Evolutionary conservation across 2,329 filamentous ascomycete species (phyloP).

Genomic region (Rhinocladiella mackenziei): DNA sequence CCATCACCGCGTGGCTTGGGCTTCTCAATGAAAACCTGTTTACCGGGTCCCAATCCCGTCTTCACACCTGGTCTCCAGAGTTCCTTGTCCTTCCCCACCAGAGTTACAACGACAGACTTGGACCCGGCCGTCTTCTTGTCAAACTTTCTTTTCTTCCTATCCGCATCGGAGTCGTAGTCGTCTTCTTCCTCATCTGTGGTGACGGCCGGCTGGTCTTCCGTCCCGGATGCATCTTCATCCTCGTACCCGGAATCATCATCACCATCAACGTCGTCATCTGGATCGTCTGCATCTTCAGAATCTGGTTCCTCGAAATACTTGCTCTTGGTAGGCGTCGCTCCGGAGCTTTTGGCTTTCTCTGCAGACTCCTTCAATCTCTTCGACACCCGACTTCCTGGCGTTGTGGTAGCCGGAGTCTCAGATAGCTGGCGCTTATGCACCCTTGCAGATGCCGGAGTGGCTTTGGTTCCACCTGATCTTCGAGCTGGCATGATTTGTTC

Average conservation of each 20-base stretch:
- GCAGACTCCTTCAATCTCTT: slow-evolving; percentile 26
- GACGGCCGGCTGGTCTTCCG: slow-evolving; percentile 5
- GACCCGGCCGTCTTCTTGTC: slow-evolving; percentile 19
- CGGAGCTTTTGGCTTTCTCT: slow-evolving; percentile 6
- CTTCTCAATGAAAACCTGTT: slow-evolving; percentile 59
- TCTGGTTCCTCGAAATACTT: slow-evolving; percentile 45
- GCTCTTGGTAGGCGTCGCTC: slow-evolving; percentile 46
- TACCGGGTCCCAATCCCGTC: slow-evolving; percentile 55
- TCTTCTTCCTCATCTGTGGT: slow-evolving; percentile 29
- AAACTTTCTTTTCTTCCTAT: slow-evolving; percentile 22
- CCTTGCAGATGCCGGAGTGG: slow-evolving; percentile 10
- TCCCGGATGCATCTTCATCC: slow-evolving; percentile 34
- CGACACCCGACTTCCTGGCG: slow-evolving; percentile 23
- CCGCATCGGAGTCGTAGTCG: slow-evolving; percentile 33
- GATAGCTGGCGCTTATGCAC: slow-evolving; percentile 25
- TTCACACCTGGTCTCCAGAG: slow-evolving; percentile 56
- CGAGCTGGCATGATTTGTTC: slow-evolving; percentile 19
- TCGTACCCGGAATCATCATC: slow-evolving; percentile 39
- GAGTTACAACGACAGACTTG: slow-evolving; percentile 28
- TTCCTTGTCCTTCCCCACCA: slow-evolving; percentile 42
- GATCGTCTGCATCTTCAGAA: slow-evolving; percentile 32
- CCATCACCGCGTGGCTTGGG: slow-evolving; percentile 60
- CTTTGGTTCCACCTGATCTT: slow-evolving; percentile 14
- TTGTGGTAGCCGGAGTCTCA: slow-evolving; percentile 8
- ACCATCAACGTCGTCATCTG: slow-evolving; percentile 19